phyloP scores from a whole-genome alignment of 257 asterid species.

The Solanum commersonii region DNA sequence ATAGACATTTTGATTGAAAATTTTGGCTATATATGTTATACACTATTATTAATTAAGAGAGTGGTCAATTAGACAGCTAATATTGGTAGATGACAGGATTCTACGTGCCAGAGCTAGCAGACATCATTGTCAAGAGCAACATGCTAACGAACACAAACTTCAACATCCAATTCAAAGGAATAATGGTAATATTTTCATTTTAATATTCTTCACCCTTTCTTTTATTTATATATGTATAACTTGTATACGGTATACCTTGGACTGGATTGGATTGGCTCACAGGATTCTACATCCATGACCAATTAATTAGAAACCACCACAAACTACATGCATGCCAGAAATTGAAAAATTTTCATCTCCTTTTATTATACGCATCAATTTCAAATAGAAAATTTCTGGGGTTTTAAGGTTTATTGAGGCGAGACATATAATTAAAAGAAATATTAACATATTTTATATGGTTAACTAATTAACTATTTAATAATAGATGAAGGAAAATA shows the following conservation, averaged over 20 bases:
- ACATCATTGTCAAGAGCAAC: constrained; percentile 18
- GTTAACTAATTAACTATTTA: no score
- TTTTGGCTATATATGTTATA: neutral
- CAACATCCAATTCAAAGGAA: constrained; percentile 25
- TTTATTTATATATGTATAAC: neutral
- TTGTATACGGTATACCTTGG: neutral
- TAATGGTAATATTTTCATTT: constrained; percentile 19
- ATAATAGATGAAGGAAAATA: neutral
- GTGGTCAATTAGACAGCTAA: neutral
- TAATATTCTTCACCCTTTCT: neutral
- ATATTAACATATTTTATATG: neutral
- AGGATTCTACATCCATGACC: neutral
- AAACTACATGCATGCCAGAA: no score
- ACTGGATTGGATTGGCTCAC: neutral
- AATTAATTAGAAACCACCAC: no score
- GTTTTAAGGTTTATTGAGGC: neutral
- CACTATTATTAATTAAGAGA: neutral
- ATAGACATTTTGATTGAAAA: neutral
- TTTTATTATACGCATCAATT: no score
- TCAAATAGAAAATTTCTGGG: neutral
- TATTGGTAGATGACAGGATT: constrained; percentile 4
- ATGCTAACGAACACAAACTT: neutral
- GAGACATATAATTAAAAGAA: no score
- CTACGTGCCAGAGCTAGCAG: constrained; percentile 36
- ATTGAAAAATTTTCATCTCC: no score